Evolutionary conservation across 73 alveolate genomes (phyloP).

Genomic region (Diophrys appendiculata): DNA sequence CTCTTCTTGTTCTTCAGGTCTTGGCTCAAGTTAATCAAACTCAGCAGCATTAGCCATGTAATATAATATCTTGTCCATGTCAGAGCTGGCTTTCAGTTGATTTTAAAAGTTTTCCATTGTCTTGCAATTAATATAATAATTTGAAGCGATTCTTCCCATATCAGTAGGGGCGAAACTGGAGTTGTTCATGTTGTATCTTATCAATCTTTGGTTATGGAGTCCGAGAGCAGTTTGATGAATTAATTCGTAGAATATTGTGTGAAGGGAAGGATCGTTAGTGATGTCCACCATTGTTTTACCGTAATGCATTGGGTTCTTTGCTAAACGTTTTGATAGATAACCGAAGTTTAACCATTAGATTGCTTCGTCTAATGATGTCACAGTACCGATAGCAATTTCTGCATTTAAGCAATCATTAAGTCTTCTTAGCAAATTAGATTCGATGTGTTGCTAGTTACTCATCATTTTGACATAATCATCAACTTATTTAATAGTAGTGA

Average conservation of each 20-base stretch:
- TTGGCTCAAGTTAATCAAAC: conserved; percentile 86
- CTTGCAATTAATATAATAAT: conserved; percentile 94
- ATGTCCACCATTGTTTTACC: conserved; percentile 57
- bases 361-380: conserved; percentile 83
- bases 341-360: conserved; percentile 94
- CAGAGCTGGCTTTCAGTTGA: conserved; percentile 71
- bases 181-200: conserved; percentile 36
- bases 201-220: conserved; percentile 40
- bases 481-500: conserved; percentile 80
- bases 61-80: conserved; percentile 72
- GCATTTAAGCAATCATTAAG: conserved; percentile 72
- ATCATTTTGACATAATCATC: conserved; percentile 86
- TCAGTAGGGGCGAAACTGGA: conserved; percentile 94
- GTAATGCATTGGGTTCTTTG: conserved; percentile 74
- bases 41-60: conserved; percentile 88
- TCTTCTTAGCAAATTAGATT: conserved; percentile 66
- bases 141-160: conserved; percentile 99
- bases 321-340: conserved; percentile 86
- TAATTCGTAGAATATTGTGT: conserved; percentile 36
- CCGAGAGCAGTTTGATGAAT: conserved; percentile 40
- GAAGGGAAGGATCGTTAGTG: conserved; percentile 45
- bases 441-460: conserved; percentile 84
- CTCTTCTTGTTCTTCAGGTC: conserved; percentile 94
- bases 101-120: conserved; percentile 90
- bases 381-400: conserved; percentile 71